These are phyloP conservation scores for Eucalyptus cloeziana DNA, from an alignment of 345 rosid species.

Conservation along the genomic window DNA sequence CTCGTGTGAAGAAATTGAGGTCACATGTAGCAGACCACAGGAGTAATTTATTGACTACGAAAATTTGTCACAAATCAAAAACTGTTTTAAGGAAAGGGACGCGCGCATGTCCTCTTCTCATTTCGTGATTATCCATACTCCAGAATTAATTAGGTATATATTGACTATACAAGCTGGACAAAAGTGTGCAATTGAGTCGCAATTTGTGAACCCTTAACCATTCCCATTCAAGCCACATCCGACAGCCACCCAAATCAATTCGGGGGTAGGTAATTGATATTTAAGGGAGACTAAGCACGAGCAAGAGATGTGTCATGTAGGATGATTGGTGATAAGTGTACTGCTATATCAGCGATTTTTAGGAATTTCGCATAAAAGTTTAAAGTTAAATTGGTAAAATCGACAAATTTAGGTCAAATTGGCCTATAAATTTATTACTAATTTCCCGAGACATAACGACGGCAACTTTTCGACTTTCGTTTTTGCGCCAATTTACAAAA, in stretches of 20 bases:
- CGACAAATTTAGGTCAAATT: not conserved
- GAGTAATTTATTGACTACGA: not conserved
- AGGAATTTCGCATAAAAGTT: not conserved
- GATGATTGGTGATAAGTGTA: not conserved
- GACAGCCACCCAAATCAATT: not conserved
- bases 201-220: no score
- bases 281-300: not conserved
- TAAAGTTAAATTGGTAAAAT: not conserved
- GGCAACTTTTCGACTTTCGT: not conserved
- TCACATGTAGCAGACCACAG: not conserved
- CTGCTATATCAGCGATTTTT: accelerated
- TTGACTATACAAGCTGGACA: not conserved
- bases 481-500: not conserved
- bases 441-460: not conserved
- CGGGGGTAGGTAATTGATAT: not conserved
- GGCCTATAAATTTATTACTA: not conserved
- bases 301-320: no score
- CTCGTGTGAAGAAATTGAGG: not conserved
- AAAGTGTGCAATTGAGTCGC: not conserved
- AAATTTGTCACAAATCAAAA: not conserved
- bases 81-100: not conserved
- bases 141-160: not conserved
- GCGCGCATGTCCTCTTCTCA: not conserved
- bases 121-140: not conserved
- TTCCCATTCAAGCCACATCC: not conserved